Percentiles rank a stretch among this genome's conserved stretches.
phyloP scores from a whole-genome alignment of 352 stramenopile genomes.

The Phytophthora pisi region DNA sequence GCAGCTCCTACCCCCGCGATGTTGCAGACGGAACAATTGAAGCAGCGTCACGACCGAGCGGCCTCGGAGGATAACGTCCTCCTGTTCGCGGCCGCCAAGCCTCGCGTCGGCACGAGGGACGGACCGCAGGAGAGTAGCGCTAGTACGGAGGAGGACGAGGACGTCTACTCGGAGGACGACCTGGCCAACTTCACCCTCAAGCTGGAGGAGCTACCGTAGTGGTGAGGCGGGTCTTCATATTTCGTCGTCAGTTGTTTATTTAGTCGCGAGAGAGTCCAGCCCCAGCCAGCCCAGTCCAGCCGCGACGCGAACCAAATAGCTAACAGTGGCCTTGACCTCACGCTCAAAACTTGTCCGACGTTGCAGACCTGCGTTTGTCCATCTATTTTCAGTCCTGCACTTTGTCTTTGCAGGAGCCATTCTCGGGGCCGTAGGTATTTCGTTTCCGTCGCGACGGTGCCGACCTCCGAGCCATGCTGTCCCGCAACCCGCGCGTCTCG shows the following conservation, averaged over 20 bases:
- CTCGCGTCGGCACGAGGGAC: slow-evolving; percentile 19
- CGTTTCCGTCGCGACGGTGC: slow-evolving; percentile 7
- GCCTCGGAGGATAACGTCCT: slow-evolving; percentile 66
- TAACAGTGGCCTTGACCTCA: slow-evolving; percentile 16
- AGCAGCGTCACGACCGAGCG: slow-evolving; percentile 50
- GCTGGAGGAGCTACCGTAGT: slow-evolving; percentile 28
- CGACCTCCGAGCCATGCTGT: slow-evolving; percentile 2
- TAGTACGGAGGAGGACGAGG: slow-evolving; percentile 47
- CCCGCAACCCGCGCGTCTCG: slow-evolving; percentile 41
- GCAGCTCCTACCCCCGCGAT: slow-evolving; percentile 17
- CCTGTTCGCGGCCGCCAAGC: slow-evolving; percentile 18
- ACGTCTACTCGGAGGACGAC: slow-evolving; percentile 65
- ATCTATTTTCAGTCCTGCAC: slow-evolving; percentile 19
- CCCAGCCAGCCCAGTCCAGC: neutral
- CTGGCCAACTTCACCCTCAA: slow-evolving; percentile 81
- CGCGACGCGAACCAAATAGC: slow-evolving; percentile 17
- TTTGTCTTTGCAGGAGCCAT: slow-evolving; percentile 12
- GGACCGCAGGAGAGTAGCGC: slow-evolving; percentile 34
- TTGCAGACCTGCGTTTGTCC: slow-evolving; percentile 10
- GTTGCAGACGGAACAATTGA: slow-evolving; percentile 21
- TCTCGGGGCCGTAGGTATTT: slow-evolving; percentile 17
- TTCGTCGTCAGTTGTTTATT: slow-evolving; percentile 35
- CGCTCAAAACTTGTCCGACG: slow-evolving; percentile 4
- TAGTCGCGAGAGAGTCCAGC: slow-evolving; percentile 17
- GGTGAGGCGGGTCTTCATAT: slow-evolving; percentile 12